Conservation (phyloP, 1,284 basidiomycete genomes). For the Clitocybe nebularis region DNA sequence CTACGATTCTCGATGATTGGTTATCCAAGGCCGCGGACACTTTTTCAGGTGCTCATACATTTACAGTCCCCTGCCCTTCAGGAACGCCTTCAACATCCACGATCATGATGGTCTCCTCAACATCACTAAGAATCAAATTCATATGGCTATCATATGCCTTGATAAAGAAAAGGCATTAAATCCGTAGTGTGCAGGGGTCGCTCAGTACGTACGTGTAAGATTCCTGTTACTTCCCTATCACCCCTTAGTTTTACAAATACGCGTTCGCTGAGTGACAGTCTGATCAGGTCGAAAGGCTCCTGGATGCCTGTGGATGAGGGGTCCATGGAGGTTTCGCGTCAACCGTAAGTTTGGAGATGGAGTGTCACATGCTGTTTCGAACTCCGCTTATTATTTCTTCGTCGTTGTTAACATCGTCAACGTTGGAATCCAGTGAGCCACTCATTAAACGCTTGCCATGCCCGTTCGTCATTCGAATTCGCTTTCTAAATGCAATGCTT, state of each 20-base stretch:
- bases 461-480: slow-evolving; percentile 32
- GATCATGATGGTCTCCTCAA: slow-evolving; percentile 94
- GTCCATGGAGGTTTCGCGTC: slow-evolving; percentile 49
- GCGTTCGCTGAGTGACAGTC: slow-evolving; percentile 92
- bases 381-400: slow-evolving; percentile 19
- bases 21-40: background rate
- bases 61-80: slow-evolving; percentile 58
- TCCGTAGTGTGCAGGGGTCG: background rate
- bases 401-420: slow-evolving; percentile 12
- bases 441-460: slow-evolving; percentile 34
- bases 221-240: slow-evolving; percentile 89
- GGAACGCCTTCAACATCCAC: slow-evolving; percentile 70
- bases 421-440: slow-evolving; percentile 10
- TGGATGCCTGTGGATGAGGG: slow-evolving; percentile 75
- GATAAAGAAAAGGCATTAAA: slow-evolving; percentile 12
- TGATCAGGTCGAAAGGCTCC: slow-evolving; percentile 98
- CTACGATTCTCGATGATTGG: slow-evolving; percentile 36
- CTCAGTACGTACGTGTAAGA: slow-evolving; percentile 75
- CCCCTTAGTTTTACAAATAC: slow-evolving; percentile 96
- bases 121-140: slow-evolving; percentile 97
- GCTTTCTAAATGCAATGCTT: slow-evolving; percentile 5
- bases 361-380: slow-evolving; percentile 22
- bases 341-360: slow-evolving; percentile 13
- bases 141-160: slow-evolving; percentile 99
- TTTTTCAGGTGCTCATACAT: slow-evolving; percentile 46